Percentiles rank a stretch among this genome's conserved stretches.
Evolutionary conservation across 2,329 filamentous ascomycete genomes (phyloP).

Genomic region (Amylocarpus encephaloides): DNA sequence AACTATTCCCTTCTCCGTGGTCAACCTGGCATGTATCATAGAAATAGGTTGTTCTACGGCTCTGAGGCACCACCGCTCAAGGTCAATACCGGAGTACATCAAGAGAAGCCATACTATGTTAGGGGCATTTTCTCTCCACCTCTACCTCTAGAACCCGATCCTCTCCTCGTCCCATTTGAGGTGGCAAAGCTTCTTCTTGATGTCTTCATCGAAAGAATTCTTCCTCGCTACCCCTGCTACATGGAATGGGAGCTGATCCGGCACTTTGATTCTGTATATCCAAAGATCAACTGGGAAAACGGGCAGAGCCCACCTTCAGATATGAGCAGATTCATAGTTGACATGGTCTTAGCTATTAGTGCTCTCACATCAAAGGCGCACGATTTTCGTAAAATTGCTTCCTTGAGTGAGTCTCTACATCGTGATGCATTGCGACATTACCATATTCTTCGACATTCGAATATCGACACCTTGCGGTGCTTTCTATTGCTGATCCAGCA

Average conservation of each 20-base stretch:
- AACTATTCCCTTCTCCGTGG: not conserved
- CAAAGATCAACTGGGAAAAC: not conserved
- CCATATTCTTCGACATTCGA: conserved; percentile 8
- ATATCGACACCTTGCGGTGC: conserved; percentile 13
- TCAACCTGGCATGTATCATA: conserved; percentile 3
- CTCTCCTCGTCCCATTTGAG: conserved; percentile 13
- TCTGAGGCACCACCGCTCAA: conserved; percentile 23
- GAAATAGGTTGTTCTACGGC: conserved; percentile 19
- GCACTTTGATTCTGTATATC: conserved; percentile 15
- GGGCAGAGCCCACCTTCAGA: not conserved
- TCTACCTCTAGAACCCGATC: conserved; percentile 7
- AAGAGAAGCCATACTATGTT: conserved; percentile 9
- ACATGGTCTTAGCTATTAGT: conserved; percentile 18
- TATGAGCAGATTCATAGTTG: conserved; percentile 12
- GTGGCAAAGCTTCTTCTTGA: conserved; percentile 19
- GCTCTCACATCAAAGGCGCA: conserved; percentile 17
- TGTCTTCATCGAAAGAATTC: conserved; percentile 18
- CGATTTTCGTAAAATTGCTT: conserved; percentile 20
- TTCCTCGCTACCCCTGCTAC: conserved; percentile 20
- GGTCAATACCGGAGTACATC: conserved; percentile 19
- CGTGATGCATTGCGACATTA: conserved; percentile 14
- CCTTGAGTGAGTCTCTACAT: conserved; percentile 20
- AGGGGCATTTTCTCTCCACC: conserved; percentile 8
- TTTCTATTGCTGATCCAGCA: conserved; percentile 19
- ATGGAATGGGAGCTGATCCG: conserved; percentile 9